phyloP scores from a whole-genome alignment of 805 yeast genomes.

The Starmerella gropengiesseri region DNA sequence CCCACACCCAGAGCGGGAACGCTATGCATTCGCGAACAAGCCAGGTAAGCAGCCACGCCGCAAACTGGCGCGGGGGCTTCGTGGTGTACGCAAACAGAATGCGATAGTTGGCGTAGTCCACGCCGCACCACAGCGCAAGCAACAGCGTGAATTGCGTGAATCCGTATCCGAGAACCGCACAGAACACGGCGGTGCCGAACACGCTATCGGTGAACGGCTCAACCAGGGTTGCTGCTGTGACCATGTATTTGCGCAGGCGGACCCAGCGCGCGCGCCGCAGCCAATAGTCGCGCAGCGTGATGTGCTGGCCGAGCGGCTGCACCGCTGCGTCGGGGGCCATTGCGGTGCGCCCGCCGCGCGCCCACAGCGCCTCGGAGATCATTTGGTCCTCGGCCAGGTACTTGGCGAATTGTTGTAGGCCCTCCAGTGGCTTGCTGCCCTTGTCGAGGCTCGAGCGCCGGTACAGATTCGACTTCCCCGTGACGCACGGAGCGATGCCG shows the following conservation, averaged over 20 bases:
- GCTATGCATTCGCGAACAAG: conserved; percentile 59
- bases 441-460: conserved; percentile 46
- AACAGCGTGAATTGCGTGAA: conserved; percentile 34
- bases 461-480: conserved; percentile 78
- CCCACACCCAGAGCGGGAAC: conserved; percentile 70
- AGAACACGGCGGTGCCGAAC: conserved; percentile 38
- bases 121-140: conserved; percentile 43
- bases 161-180: not conserved
- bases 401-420: conserved; percentile 59
- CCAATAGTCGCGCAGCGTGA: conserved; percentile 45
- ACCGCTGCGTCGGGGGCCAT: conserved; percentile 68
- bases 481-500: conserved; percentile 77
- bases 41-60: conserved; percentile 44
- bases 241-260: conserved; percentile 80
- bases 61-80: conserved; percentile 16
- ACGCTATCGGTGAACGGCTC: conserved; percentile 82
- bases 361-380: conserved; percentile 83
- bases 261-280: conserved; percentile 72
- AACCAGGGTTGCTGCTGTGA: conserved; percentile 64
- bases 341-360: conserved; percentile 60
- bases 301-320: conserved; percentile 47
- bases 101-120: conserved; percentile 50
- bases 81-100: conserved; percentile 10
- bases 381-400: conserved; percentile 88
- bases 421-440: conserved; percentile 27